Percentiles rank a stretch among this genome's conserved stretches.
phyloP scores from a whole-genome alignment of 2,329 filamentous ascomycete species.

The Phoma sp. region DNA sequence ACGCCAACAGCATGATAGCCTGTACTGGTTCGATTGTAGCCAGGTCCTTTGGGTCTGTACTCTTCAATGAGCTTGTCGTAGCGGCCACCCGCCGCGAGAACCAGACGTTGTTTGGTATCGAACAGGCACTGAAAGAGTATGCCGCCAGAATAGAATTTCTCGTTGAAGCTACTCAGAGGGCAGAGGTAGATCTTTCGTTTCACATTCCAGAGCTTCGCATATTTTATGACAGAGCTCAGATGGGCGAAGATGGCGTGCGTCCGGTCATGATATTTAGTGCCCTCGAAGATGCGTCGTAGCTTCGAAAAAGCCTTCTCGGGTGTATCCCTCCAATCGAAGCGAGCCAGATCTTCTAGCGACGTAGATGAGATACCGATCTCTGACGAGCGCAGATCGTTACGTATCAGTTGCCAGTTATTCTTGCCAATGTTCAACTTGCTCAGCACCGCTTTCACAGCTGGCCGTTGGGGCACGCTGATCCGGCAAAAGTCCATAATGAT shows the following conservation, averaged over 20 bases:
- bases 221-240: conserved; percentile 76
- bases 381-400: conserved; percentile 80
- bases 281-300: conserved; percentile 60
- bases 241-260: conserved; percentile 71
- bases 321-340: conserved; percentile 85
- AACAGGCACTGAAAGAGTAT: conserved; percentile 90
- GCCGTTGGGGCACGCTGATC: conserved; percentile 71
- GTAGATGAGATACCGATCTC: conserved; percentile 83
- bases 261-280: conserved; percentile 59
- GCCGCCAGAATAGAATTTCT: conserved; percentile 81
- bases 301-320: conserved; percentile 77
- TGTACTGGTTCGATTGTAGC: conserved; percentile 51
- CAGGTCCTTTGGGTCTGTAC: conserved; percentile 72
- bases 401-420: conserved; percentile 82
- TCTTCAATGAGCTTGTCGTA: conserved; percentile 91
- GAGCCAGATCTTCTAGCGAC: conserved; percentile 85
- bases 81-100: conserved; percentile 90
- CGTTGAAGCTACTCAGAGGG: conserved; percentile 86
- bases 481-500: conserved; percentile 90
- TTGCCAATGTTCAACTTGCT: conserved; percentile 85
- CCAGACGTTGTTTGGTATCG: conserved; percentile 78
- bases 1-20: conserved; percentile 85
- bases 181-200: conserved; percentile 81
- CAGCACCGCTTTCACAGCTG: conserved; percentile 78
- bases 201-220: conserved; percentile 76